Conservation (phyloP, 805 yeast species). For the Kurtzmaniella fragi region DNA sequence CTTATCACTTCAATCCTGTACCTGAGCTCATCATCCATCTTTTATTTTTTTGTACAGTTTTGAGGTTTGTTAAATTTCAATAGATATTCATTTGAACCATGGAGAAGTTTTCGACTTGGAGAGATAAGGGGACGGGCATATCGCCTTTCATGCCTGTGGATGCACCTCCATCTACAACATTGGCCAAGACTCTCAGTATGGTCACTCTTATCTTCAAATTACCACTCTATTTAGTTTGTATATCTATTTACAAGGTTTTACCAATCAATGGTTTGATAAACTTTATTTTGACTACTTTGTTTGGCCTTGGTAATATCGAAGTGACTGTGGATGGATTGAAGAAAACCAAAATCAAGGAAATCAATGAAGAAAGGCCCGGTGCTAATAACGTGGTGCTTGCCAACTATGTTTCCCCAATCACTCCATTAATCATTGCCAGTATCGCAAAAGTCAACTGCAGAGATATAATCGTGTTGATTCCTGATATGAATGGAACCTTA, state of each 20-base stretch:
- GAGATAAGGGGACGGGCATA: conserved; percentile 92
- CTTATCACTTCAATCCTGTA: no score
- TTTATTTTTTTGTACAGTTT: no score
- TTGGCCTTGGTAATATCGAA: conserved; percentile 34
- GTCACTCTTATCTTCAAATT: conserved; percentile 19
- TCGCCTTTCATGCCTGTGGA: conserved; percentile 71
- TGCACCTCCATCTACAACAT: conserved; percentile 17
- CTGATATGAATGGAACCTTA: conserved; percentile 30
- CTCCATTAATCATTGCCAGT: conserved; percentile 36
- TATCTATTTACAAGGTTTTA: conserved; percentile 8
- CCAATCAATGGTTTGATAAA: conserved; percentile 16
- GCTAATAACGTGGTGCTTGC: conserved; percentile 48
- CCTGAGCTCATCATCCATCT: no score
- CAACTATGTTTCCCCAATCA: conserved; percentile 58
- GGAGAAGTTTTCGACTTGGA: conserved; percentile 82
- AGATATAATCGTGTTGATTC: conserved; percentile 28
- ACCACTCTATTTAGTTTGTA: conserved; percentile 20
- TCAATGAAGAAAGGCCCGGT: conserved; percentile 28
- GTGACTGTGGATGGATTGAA: conserved; percentile 48
- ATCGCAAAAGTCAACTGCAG: conserved; percentile 20
- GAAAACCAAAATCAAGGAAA: conserved; percentile 30
- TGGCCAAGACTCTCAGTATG: conserved; percentile 2
- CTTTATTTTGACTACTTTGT: conserved; percentile 16
- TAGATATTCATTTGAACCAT: conserved; percentile 29
- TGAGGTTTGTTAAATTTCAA: neutral